Evolutionary conservation across 2,329 filamentous ascomycete species (phyloP).

Genomic region (Hypoxylon sp.): DNA sequence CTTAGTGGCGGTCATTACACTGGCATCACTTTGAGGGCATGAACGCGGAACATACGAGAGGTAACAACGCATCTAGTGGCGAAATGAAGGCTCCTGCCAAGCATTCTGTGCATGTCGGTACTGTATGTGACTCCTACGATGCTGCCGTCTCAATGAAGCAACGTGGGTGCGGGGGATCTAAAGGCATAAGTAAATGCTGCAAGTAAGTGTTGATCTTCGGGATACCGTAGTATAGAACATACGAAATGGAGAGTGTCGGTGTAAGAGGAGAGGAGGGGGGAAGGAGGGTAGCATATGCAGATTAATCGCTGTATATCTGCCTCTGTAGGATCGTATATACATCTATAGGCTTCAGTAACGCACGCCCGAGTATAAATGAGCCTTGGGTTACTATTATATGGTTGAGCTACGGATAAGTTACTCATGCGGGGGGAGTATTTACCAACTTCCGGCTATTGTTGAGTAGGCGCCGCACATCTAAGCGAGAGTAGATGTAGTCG

Average conservation of each 20-base stretch:
- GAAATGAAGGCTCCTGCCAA: slow-evolving; percentile 33
- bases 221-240: slow-evolving; percentile 8
- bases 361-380: slow-evolving; percentile 36
- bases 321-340: slow-evolving; percentile 16
- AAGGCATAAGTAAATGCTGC: slow-evolving; percentile 3
- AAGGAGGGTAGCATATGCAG: slow-evolving; percentile 19
- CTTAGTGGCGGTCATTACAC: slow-evolving; percentile 7
- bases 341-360: slow-evolving; percentile 25
- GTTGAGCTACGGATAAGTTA: slow-evolving; percentile 41
- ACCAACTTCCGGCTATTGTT: slow-evolving; percentile 47
- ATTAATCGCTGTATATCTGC: slow-evolving; percentile 18
- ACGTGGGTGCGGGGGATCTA: slow-evolving; percentile 19
- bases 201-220: slow-evolving; percentile 27
- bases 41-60: slow-evolving; percentile 33
- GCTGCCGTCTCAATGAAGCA: slow-evolving; percentile 20
- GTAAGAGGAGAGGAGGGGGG: slow-evolving; percentile 9
- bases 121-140: slow-evolving; percentile 27
- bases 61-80: slow-evolving; percentile 27
- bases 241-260: slow-evolving; percentile 18
- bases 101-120: slow-evolving; percentile 35
- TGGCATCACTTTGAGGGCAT: slow-evolving; percentile 19
- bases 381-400: slow-evolving; percentile 40
- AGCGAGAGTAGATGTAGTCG: slow-evolving; percentile 35
- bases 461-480: slow-evolving; percentile 32
- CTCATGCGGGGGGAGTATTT: slow-evolving; percentile 39